Base-by-base conservation (phyloP, 257 asterid species). In the Solanum sejunctum region DNA sequence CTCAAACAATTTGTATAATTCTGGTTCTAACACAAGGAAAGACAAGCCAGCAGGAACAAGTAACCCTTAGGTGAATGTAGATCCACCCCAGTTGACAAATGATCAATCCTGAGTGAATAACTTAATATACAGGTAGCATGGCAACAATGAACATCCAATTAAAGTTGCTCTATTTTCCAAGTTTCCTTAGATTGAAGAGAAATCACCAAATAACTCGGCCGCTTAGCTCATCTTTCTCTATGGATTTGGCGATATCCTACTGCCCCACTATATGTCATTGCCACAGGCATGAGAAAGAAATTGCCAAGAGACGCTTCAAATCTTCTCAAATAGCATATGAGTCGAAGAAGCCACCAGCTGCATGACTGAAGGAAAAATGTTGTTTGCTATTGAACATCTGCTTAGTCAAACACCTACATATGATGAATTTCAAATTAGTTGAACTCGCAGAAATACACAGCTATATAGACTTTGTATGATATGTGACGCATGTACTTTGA, bases 331-430 rank as follows among this genome's bases (percentile, higher is more conserved):
- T 81, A 84, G 56, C 11, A 28, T 41, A 49, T 64, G 58, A 18
- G 77, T 7, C 39, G 41, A 81, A 26, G 70, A 87, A 58, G 28
- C 78, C 56, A 77, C 41, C 47, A 15, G 28, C 78, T 75, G 58
- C 36, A 73, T 26, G 51, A 73, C 66, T 69, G 32, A 23, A 82
- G 23, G 73, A 73, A 86, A 84, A 63, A 12, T 66, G 75, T 20
- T 78, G 21, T 73, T 77, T 58, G 55, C 67, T 36, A 63, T 43
- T 84, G 86, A 60, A 63, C 83, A 81, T 71, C 79, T 71, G 75
- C 58, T 70, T 47, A n/a, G 36, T 89, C 85, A 86, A 63, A 89
- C 92, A 86, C 84, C 94, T 92, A 90, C 86, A 86, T 17, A 21
- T 60, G 86, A 86, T 51, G 67, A 70, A 82, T 45, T 16, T 84